Evolutionary conservation across 345 rosid species (phyloP).

Genomic region (Gossypium raimondii): DNA sequence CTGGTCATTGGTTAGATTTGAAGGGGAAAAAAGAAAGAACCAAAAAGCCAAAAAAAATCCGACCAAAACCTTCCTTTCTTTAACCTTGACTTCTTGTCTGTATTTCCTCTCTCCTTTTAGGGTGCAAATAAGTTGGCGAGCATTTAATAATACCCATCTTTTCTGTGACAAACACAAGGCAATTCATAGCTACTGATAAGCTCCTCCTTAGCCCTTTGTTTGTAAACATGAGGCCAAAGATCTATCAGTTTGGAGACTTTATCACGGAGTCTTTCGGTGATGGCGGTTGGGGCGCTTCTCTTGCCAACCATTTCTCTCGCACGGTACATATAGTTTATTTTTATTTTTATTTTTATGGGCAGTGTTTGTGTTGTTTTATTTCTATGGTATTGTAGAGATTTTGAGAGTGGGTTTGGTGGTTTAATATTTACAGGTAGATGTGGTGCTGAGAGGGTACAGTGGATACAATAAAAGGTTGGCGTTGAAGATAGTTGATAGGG

Average conservation of each 20-base stretch:
- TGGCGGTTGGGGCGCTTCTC: constrained; percentile 86
- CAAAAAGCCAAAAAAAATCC: neutral
- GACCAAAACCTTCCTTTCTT: neutral
- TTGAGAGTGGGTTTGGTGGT: neutral
- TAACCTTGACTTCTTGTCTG: constrained; percentile 2
- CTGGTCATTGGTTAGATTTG: neutral
- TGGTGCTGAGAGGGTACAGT: constrained; percentile 20
- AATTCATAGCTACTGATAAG: neutral
- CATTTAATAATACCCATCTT: neutral
- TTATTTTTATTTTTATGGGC: too few species aligned
- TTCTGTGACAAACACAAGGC: neutral
- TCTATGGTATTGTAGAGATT: too few species aligned
- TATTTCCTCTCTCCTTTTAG: neutral
- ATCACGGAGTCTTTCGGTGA: constrained; percentile 70
- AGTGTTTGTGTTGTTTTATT: too few species aligned
- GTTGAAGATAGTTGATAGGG: constrained; percentile 44
- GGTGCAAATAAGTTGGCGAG: constrained; percentile 5
- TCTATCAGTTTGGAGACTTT: constrained; percentile 82
- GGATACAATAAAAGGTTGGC: constrained; percentile 70
- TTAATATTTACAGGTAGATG: constrained; percentile 36
- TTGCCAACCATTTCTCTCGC: constrained; percentile 72
- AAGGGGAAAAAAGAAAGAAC: too few species aligned
- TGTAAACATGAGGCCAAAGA: constrained; percentile 56
- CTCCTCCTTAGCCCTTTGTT: neutral
- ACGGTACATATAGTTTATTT: constrained; percentile 30